Base-by-base conservation (phyloP, 1,139 yeast species). In the Saccharomyces hybrid region DNA sequence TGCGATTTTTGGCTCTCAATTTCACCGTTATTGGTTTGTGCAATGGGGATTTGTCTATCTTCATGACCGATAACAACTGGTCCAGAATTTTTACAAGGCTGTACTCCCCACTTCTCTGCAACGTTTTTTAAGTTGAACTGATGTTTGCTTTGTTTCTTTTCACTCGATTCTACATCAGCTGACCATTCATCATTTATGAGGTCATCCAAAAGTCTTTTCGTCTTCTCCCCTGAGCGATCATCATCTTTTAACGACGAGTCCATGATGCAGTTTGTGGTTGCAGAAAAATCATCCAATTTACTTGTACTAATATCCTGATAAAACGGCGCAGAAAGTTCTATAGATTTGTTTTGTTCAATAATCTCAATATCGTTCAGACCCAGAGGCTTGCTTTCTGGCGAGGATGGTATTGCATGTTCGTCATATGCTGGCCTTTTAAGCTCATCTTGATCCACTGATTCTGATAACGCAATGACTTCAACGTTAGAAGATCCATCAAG, bases 271-370 rank as follows among this genome's bases (percentile, higher is more conserved):
- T 38, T 38, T 38, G 25, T 11, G 3, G 42, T 38, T 38, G 23
- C 13, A 5, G 23, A 38, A 38, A 4, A 38, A 9, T 50, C 55
- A 14, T 53, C 48, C 23, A 44, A 16, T 16, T 26, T 49, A 3
- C 52, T 47, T 11, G 46, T 27, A n/a, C 47, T 47, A 5, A 55
- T 26, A 32, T 56, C 59, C n/a, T 56, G 56, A 16, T 44, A 52
- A 28, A 55, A 56, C 6, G 59, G 57, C 5, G 53, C 57, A 5
- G 32, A 51, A 26, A 55, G 47, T 34, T 55, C 57, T 8, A 49
- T 16, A 13, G 53, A 51, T 28, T 44, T 44, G 27, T 53, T 42
- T 14, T 34, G 23, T 31, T 50, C 51, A 50, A 53, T 50, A 16
- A 51, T 42, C 31, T 44, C 46, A 38, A 49, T 50, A 38, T 38